Evolutionary conservation across 768 basidiomycete species (phyloP), one percentile per base, ranked within the genome.

Genomic region (Cantharellus cinnabarinus): DNA sequence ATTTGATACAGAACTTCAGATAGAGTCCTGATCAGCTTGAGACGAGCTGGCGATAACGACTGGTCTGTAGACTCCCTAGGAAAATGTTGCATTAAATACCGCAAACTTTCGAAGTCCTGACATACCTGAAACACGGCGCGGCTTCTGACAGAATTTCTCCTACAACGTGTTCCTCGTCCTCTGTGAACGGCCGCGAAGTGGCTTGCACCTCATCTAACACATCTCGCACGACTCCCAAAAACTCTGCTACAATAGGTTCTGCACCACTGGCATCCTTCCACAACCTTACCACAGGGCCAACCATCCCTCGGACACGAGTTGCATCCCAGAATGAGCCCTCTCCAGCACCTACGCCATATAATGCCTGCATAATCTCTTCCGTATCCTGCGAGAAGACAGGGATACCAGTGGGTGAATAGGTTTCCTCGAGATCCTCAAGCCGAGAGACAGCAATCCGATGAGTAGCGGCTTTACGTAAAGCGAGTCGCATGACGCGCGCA

Each of bases 141-240:
- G 51, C 60, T 42, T 55, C 60, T 10, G 14, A 7, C n/a, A 62
- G 44, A 5, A 62, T 54, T 10, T 62, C 60, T 54, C 61, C 61
- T 10, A 62, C 60, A 14, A 62, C 29, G 4, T 48, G 61, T 35
- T 53, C 61, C 50, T 62, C 61, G 14, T 57, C 42, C 10, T 14
- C 10, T 7, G 14, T 41, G 10, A 51, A 41, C 10, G 10, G 10
- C n/a, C 56, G 10, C 15, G 10, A 40, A 41, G 10, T 41, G n/a
- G 38, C 39, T 14, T 20, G 7, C 10, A 44, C 62, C 50, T 62
- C 61, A 15, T 62, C 61, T 10, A 62, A 4, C 41, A 62, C 20
- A 42, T 62, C 61, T 14, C 44, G 34, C 41, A 56, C 60, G 42
- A 62, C 55, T 3, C 61, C 61, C 44, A 62, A 35, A 44, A 58